A percentile compares a stretch with the other conserved stretches of the same genome.
Evolutionary conservation across 2,329 filamentous ascomycete genomes (phyloP).

Genomic region (Neurospora sp.): DNA sequence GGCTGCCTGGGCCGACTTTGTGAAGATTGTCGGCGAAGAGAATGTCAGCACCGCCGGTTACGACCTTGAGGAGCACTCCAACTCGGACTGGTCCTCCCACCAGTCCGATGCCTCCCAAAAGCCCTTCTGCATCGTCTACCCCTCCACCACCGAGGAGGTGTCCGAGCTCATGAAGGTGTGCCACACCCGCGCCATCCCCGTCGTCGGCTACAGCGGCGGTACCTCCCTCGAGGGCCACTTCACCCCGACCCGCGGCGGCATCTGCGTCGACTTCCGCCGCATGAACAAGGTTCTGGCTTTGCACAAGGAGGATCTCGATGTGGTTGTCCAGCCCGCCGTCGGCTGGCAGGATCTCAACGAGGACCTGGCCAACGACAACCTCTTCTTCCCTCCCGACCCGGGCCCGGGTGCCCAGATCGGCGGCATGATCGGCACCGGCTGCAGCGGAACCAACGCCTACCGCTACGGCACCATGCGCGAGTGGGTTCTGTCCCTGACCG

Average conservation of each 20-base stretch:
- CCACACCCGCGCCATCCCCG: constrained; percentile 69
- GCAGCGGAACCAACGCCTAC: constrained; percentile 79
- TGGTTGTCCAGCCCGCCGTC: constrained; percentile 69
- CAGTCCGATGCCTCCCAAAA: constrained; percentile 36
- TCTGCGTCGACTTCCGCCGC: constrained; percentile 75
- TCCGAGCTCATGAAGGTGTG: constrained; percentile 84
- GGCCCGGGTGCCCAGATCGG: constrained; percentile 89
- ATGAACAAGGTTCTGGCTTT: constrained; percentile 76
- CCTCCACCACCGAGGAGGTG: constrained; percentile 70
- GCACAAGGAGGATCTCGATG: constrained; percentile 69
- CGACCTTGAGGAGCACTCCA: constrained; percentile 47
- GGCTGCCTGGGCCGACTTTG: constrained; percentile 61
- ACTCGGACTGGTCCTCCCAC: constrained; percentile 56
- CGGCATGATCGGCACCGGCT: constrained; percentile 70
- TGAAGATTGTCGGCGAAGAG: constrained; percentile 52
- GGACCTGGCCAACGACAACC: constrained; percentile 57
- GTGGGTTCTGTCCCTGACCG: constrained; percentile 80
- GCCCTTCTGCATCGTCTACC: constrained; percentile 66
- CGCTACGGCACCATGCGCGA: constrained; percentile 92
- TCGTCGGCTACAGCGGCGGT: constrained; percentile 79
- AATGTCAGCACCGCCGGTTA: constrained; percentile 51
- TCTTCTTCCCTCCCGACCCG: constrained; percentile 90
- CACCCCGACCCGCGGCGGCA: constrained; percentile 69
- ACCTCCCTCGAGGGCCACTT: constrained; percentile 88
- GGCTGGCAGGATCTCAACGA: constrained; percentile 85